Percentiles rank a stretch among this genome's conserved stretches.
These are phyloP conservation scores for Achaetomium macrosporum DNA, from an alignment of 2,329 filamentous ascomycete genomes.

Conservation along the genomic window DNA sequence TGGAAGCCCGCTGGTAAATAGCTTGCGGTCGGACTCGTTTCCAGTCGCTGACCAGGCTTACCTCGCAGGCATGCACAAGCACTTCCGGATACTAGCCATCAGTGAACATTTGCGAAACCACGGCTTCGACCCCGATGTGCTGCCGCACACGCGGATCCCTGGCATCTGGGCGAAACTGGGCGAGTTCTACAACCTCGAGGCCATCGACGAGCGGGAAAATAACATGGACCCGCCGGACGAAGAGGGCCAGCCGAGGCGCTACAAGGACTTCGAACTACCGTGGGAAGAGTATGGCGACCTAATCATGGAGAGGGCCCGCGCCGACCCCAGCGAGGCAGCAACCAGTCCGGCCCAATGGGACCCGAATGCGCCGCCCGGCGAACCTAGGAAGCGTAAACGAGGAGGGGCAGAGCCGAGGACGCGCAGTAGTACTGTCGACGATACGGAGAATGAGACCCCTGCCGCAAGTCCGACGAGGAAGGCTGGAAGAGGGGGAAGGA, in stretches of 20 bases:
- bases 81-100: slow-evolving; percentile 86
- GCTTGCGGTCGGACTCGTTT: neutral
- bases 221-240: slow-evolving; percentile 49
- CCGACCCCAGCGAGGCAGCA: slow-evolving; percentile 42
- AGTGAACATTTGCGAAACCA: slow-evolving; percentile 73
- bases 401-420: slow-evolving; percentile 33
- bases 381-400: slow-evolving; percentile 42
- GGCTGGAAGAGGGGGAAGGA: slow-evolving; percentile 38
- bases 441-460: slow-evolving; percentile 45
- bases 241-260: slow-evolving; percentile 53
- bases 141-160: slow-evolving; percentile 78
- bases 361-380: slow-evolving; percentile 22
- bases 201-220: slow-evolving; percentile 79
- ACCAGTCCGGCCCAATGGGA: slow-evolving; percentile 43
- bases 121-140: slow-evolving; percentile 64
- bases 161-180: slow-evolving; percentile 87
- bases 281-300: slow-evolving; percentile 39
- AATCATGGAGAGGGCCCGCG: slow-evolving; percentile 41
- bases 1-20: slow-evolving; percentile 87
- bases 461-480: slow-evolving; percentile 35
- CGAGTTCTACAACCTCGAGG: slow-evolving; percentile 76
- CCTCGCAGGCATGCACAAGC: slow-evolving; percentile 74
- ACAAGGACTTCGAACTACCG: slow-evolving; percentile 62
- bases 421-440: slow-evolving; percentile 46
- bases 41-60: neutral